Conservation (phyloP, 441 rosid genomes). For the Flueggea neowawraea region DNA sequence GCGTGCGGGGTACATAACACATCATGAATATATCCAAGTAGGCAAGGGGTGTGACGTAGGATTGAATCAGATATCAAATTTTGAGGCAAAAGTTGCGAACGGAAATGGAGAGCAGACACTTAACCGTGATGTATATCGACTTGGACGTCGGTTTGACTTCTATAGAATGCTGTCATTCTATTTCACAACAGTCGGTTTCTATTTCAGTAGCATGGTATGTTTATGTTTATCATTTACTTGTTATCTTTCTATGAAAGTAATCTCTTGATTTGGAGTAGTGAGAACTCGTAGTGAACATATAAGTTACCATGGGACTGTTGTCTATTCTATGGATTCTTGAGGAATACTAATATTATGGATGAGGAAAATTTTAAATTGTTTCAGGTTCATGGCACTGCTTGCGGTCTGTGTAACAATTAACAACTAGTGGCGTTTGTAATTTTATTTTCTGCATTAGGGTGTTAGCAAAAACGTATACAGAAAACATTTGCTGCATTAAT, state of each 20-base stretch:
- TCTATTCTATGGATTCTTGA: no score
- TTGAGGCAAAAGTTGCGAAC: conserved; percentile 98
- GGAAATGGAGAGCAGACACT: conserved; percentile 99
- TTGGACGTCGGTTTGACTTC: conserved; percentile 94
- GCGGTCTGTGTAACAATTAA: no score
- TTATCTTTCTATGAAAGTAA: not conserved
- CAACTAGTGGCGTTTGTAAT: no score
- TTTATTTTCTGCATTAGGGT: no score
- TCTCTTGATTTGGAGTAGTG: not conserved
- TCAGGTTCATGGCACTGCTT: no score
- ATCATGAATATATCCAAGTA: conserved; percentile 97
- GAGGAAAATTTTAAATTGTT: no score
- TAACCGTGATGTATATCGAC: conserved; percentile 93
- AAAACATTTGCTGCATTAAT: no score
- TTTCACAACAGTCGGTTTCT: conserved; percentile 97
- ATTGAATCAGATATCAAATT: conserved; percentile 87
- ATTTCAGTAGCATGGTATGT: conserved; percentile 95
- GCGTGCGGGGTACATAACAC: conserved; percentile 93
- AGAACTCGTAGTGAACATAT: no score
- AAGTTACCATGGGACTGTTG: no score
- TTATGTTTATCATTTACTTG: conserved; percentile 1
- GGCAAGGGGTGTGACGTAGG: conserved; percentile 99
- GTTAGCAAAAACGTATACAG: no score
- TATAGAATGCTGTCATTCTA: conserved; percentile 98
- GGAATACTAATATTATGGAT: no score